Base-by-base conservation (phyloP, 1,139 yeast genomes). In the Waltiozyma sp. region DNA sequence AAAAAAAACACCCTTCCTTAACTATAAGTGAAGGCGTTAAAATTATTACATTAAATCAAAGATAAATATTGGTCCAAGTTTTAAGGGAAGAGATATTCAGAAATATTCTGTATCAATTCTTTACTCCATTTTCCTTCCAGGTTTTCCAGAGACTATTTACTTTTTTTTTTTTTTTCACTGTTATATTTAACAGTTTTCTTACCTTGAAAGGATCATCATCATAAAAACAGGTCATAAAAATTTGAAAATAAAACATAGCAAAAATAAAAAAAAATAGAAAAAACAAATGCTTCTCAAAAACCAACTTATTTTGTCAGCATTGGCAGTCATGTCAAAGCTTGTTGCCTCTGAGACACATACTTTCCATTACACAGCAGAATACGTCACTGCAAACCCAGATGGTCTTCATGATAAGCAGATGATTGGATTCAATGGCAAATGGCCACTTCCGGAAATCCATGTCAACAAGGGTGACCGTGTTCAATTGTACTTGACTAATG, bases 361-460 rank as follows among this genome's bases (percentile, higher is more conserved):
- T 28, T 72, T 70, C 62, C 62, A 69, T 56, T 80, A 64, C 60
- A 71, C 75, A 40, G 74, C 77, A 2, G 65, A 70, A 19, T 78
- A 79, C 66, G 73, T 76, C 15, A 56, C 58, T 33, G 80, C 75
- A 19, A 77, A 76, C 51, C 87, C 88, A n/a, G 89, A 81, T 58
- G 84, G 84, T 15, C 58, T 62, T 23, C 50, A 49, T 26, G 68
- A 62, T 43, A 67, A 77, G 53, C 58, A 63, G 41, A 76, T 80
- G 55, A 74, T 83, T 49, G 86, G 86, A 1, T 74, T 79, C 56
- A 80, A 83, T 56, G 78, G 76, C 38, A 59, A 74, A 38, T 82
- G 88, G 87, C 93, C 93, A 9, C 66, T 79, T 43, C 93, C 93
- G 6, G 72, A 72, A 33, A 72, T 83, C 34, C 73, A 79, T 47